Conservation (phyloP, 192 early-diverging fungal species). For the Diversispora epigaea region DNA sequence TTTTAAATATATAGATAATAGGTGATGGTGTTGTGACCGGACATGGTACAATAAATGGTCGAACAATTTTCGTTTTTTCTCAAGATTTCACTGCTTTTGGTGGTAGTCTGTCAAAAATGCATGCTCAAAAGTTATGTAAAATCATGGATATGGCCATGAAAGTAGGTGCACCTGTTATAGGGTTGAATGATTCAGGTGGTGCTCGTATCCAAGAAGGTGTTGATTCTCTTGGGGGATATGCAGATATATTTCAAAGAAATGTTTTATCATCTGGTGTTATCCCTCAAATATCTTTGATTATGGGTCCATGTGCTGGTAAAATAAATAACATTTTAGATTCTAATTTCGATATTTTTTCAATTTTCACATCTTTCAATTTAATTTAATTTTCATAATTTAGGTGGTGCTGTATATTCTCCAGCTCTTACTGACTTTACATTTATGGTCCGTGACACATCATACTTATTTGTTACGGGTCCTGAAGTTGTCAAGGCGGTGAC, state of each 20-base stretch:
- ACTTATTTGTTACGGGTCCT: conserved; percentile 96
- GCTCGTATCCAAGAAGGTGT: conserved; percentile 98
- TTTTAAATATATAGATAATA: conserved; percentile 55
- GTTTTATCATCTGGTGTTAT: conserved; percentile 90
- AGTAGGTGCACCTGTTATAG: conserved; percentile 93
- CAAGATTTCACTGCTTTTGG: conserved; percentile 96
- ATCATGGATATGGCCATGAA: conserved; percentile 90
- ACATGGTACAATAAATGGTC: conserved; percentile 89
- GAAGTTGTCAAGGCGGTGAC: conserved; percentile 96
- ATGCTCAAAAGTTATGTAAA: conserved; percentile 92
- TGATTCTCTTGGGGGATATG: conserved; percentile 91
- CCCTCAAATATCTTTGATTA: conserved; percentile 93
- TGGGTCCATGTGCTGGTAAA: conserved; percentile 91
- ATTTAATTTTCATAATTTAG: conserved; percentile 11
- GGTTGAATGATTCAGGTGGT: conserved; percentile 95
- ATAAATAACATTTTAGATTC: background rate
- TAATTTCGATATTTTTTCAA: too few species aligned
- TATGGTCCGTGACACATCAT: conserved; percentile 95
- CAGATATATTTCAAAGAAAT: conserved; percentile 93
- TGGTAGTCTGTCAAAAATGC: conserved; percentile 82
- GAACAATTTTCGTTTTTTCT: conserved; percentile 85
- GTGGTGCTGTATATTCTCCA: conserved; percentile 96
- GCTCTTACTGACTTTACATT: conserved; percentile 96
- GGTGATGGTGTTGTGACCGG: conserved; percentile 97
- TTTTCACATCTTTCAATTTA: too few species aligned